Conservation (phyloP, 352 stramenopile species). For the Globisporangium polare region DNA sequence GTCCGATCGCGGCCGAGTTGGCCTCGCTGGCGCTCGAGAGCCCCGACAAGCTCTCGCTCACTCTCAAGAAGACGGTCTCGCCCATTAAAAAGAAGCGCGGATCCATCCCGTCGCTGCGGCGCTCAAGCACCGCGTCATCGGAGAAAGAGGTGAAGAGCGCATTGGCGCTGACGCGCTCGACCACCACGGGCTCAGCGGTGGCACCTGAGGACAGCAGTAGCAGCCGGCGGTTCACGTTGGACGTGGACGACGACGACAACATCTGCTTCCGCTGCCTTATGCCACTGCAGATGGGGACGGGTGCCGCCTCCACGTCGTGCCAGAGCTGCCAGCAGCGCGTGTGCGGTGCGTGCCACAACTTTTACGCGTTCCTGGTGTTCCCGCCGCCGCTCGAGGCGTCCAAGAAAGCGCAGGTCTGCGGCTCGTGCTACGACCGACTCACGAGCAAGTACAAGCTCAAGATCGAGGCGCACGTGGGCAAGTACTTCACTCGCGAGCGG, state of each 20-base stretch:
- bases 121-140: constrained; percentile 9
- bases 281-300: constrained; percentile 13
- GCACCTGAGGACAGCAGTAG: constrained; percentile 1
- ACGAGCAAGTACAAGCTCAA: constrained; percentile 63
- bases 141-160: constrained; percentile 17
- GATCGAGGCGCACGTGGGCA: constrained; percentile 62
- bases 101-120: constrained; percentile 18
- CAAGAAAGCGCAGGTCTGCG: constrained; percentile 62
- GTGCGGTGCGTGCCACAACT: constrained; percentile 47
- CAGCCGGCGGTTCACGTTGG: constrained; percentile 6
- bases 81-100: constrained; percentile 9
- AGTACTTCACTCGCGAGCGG: constrained; percentile 59
- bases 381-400: constrained; percentile 56
- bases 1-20: constrained; percentile 21
- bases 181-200: constrained; percentile 10
- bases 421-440: constrained; percentile 60
- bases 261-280: constrained; percentile 67
- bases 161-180: constrained; percentile 11
- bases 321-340: constrained; percentile 67
- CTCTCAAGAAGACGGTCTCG: constrained; percentile 6
- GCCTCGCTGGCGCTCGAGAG: constrained; percentile 12
- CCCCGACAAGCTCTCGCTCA: constrained; percentile 6
- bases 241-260: constrained; percentile 49
- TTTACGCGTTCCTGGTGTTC: constrained; percentile 70
- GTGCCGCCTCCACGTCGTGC: constrained; percentile 15